Conservation (phyloP, 495 filamentous ascomycete genomes). For the Chaetomium cochliodes region DNA sequence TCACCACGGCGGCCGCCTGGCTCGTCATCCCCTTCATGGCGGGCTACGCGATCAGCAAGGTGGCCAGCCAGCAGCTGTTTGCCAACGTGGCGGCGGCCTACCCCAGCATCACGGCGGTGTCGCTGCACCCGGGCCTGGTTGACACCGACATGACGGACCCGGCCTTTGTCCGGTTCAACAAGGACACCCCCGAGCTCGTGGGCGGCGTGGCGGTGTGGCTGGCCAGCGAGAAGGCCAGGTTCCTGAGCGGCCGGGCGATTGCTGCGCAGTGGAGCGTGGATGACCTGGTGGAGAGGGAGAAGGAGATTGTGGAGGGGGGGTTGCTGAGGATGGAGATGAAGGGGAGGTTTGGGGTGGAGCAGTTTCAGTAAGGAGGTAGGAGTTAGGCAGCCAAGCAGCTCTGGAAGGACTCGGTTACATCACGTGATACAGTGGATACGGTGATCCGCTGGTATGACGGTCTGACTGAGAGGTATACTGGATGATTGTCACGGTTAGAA, state of each 20-base stretch:
- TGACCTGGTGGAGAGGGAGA: conserved; percentile 13
- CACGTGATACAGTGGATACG: too few species aligned
- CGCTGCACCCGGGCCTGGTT: conserved; percentile 17
- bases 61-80: conserved; percentile 10
- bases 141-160: conserved; percentile 8
- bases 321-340: conserved; percentile 1
- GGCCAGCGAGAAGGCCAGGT: conserved; percentile 7
- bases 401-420: too few species aligned
- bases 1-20: conserved; percentile 8
- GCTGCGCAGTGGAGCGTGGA: conserved; percentile 14
- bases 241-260: not conserved
- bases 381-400: too few species aligned
- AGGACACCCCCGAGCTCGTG: conserved; percentile 8
- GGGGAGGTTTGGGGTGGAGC: conserved; percentile 3
- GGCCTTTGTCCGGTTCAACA: not conserved
- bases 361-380: conserved; percentile 6
- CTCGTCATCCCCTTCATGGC: conserved; percentile 9
- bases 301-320: conserved; percentile 4
- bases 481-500: too few species aligned
- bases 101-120: conserved; percentile 6
- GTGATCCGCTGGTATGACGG: too few species aligned
- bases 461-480: too few species aligned
- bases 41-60: conserved; percentile 16
- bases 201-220: conserved; percentile 15
- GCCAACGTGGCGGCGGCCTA: conserved; percentile 7